A percentile compares a stretch with the other conserved stretches of the same genome.
Conservation (phyloP, 75 land plant genomes). For the Sequoiadendron giganteum region DNA sequence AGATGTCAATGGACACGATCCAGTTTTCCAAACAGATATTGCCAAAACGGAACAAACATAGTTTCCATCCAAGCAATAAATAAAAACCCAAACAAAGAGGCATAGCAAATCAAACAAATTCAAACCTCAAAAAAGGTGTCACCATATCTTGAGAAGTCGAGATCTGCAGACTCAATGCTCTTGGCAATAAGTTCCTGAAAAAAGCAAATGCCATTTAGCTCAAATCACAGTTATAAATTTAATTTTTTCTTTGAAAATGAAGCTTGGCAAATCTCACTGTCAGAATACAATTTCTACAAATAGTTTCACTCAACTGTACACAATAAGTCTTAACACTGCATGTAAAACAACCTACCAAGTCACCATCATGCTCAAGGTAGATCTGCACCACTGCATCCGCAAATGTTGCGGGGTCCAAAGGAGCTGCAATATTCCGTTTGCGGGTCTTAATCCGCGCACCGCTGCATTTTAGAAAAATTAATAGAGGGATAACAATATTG, state of each 20-base stretch:
- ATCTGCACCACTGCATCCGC: slow-evolving; percentile 98
- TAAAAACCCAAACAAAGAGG: background rate
- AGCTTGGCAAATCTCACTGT: background rate
- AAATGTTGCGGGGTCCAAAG: slow-evolving; percentile 93
- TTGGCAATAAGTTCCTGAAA: slow-evolving; percentile 88
- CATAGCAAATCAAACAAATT: background rate
- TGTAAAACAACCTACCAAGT: slow-evolving; percentile 55
- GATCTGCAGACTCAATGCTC: slow-evolving; percentile 82
- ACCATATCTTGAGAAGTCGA: slow-evolving; percentile 97
- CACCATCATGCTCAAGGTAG: slow-evolving; percentile 95
- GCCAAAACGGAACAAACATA: background rate
- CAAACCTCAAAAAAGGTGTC: slow-evolving; percentile 97
- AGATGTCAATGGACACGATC: background rate
- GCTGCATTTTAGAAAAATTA: slow-evolving; percentile 34
- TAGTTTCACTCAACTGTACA: background rate
- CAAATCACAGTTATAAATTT: background rate
- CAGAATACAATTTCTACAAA: background rate
- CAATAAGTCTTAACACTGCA: background rate
- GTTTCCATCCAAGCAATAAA: background rate
- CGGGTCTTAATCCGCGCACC: slow-evolving; percentile 99
- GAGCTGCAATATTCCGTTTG: slow-evolving; percentile 99
- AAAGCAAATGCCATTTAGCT: background rate
- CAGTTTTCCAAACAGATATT: background rate
- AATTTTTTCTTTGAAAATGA: background rate
- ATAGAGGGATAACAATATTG: background rate